phyloP scores from a whole-genome alignment of 768 basidiomycete genomes.

The Termitomyces eurrhizus region DNA sequence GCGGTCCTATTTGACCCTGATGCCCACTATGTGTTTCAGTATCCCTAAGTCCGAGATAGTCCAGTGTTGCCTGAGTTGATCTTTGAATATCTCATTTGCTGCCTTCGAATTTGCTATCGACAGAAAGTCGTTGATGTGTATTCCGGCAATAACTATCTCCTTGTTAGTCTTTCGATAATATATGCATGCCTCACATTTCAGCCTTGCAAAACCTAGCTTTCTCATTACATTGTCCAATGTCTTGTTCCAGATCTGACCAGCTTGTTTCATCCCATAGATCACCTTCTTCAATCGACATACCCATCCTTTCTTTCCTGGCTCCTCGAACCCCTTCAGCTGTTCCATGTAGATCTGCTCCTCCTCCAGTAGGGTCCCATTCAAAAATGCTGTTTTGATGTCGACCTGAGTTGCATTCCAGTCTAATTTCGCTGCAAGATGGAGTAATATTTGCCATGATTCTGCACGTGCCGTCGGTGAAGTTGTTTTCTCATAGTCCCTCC shows the following conservation, averaged over 20 bases:
- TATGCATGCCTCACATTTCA: constrained; percentile 2
- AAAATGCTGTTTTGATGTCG: too few species aligned
- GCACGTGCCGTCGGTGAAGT: background rate
- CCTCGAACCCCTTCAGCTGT: constrained; percentile 28
- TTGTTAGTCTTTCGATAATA: constrained; percentile 18
- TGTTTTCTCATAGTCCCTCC: background rate
- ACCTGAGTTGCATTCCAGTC: constrained; percentile 27
- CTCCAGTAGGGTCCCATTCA: too few species aligned
- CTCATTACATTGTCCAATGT: constrained; percentile 19
- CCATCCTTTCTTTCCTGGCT: background rate
- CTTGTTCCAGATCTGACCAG: background rate
- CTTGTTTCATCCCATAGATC: background rate
- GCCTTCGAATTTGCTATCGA: background rate
- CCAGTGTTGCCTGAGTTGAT: background rate
- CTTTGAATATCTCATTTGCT: constrained; percentile 6
- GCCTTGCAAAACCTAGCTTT: constrained; percentile 24
- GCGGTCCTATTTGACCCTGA: background rate
- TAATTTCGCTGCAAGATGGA: constrained; percentile 22
- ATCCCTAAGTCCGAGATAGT: background rate
- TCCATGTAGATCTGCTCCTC: background rate
- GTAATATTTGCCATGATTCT: background rate
- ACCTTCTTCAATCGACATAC: background rate
- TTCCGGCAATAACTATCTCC: constrained; percentile 19
- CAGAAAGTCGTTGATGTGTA: background rate
- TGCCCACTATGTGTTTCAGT: background rate